Evolutionary conservation across 129 eudicot species (phyloP).

Genomic region (Flaveria sonorensis): DNA sequence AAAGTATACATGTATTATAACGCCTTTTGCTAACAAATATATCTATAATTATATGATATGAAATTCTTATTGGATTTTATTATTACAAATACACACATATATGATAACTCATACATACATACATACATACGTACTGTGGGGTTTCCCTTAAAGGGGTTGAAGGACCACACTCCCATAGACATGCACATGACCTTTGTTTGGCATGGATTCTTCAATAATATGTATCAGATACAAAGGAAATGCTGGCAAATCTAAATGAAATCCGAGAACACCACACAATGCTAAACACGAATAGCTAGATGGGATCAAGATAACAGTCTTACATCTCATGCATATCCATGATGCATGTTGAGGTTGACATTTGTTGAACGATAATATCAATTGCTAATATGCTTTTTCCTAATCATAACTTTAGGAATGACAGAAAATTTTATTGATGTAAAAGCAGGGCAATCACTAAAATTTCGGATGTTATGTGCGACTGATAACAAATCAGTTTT

Average conservation of each 20-base stretch:
- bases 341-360: not conserved
- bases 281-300: conserved; percentile 1
- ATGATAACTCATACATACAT: not conserved
- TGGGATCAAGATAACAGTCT: not conserved
- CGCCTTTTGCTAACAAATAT: too few species aligned
- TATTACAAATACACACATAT: not conserved
- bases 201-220: not conserved
- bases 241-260: conserved; percentile 1
- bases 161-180: not conserved
- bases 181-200: conserved; percentile 12
- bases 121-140: not conserved
- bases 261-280: not conserved
- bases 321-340: not conserved
- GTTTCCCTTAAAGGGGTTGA: not conserved
- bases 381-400: not conserved
- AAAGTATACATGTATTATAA: too few species aligned
- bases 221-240: not conserved
- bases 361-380: not conserved
- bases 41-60: too few species aligned
- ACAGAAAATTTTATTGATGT: not conserved
- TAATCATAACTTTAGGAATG: not conserved
- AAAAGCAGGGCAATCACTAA: too few species aligned
- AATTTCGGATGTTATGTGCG: too few species aligned
- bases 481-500: too few species aligned
- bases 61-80: not conserved